Percentiles rank a stretch among this genome's conserved stretches.
These are phyloP conservation scores for Cruciata laevipes DNA, from an alignment of 257 asterid species.

Conservation along the genomic window DNA sequence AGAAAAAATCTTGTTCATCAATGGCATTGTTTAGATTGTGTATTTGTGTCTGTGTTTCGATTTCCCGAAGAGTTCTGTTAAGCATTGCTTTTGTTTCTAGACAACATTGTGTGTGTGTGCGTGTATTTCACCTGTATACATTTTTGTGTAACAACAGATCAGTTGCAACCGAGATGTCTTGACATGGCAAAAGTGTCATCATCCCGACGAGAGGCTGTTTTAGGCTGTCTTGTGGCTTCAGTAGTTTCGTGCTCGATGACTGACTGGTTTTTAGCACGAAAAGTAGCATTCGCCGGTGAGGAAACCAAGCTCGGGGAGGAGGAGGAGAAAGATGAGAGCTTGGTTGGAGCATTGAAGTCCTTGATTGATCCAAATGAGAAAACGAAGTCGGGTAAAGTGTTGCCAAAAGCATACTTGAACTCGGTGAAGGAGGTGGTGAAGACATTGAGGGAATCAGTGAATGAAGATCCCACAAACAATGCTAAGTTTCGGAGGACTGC, in stretches of 20 bases:
- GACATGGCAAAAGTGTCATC: constrained; percentile 23
- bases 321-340: constrained; percentile 43
- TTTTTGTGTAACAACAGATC: constrained; percentile 26
- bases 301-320: constrained; percentile 25
- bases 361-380: constrained; percentile 82
- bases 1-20: neutral
- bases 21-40: neutral
- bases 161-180: constrained; percentile 23
- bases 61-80: neutral
- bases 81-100: no score
- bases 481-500: constrained; percentile 85
- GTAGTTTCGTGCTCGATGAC: constrained; percentile 24
- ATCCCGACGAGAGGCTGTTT: constrained; percentile 42
- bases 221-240: constrained; percentile 32
- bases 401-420: constrained; percentile 83
- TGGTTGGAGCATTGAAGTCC: constrained; percentile 58
- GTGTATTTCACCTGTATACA: no score
- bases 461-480: constrained; percentile 58
- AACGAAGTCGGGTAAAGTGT: constrained; percentile 69
- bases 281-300: constrained; percentile 52
- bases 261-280: constrained; percentile 20
- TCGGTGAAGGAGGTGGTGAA: constrained; percentile 84
- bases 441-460: constrained; percentile 68
- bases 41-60: neutral
- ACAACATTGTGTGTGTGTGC: no score